phyloP scores from a whole-genome alignment of 306 rosid genomes.

The Fragaria iinumae region DNA sequence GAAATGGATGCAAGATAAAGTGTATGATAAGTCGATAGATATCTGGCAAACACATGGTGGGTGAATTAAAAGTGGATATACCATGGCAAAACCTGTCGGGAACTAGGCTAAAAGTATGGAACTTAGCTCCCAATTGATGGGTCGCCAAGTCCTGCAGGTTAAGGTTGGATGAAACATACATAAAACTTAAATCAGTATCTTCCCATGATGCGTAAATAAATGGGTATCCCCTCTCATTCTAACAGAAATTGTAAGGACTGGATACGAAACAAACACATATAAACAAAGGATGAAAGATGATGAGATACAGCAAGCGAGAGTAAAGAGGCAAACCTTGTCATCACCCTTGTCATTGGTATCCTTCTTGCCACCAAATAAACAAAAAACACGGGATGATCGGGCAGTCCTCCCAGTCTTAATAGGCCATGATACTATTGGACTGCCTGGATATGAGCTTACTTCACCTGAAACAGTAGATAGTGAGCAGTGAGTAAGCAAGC shows the following conservation, averaged over 20 bases:
- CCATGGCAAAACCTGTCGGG: background rate
- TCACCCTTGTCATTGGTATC: constrained; percentile 57
- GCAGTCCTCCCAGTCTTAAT: constrained; percentile 7
- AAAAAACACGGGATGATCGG: constrained; percentile 43
- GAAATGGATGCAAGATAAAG: background rate
- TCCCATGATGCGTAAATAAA: too few relatives aligned
- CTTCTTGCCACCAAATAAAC: constrained; percentile 71
- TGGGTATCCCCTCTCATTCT: too few relatives aligned
- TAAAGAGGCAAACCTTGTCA: constrained; percentile 45
- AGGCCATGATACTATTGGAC: constrained; percentile 22
- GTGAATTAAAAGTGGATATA: background rate
- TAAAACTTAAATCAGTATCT: background rate
- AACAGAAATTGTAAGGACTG: too few relatives aligned
- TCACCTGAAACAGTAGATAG: constrained; percentile 16
- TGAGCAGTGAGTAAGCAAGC: background rate
- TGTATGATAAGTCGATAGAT: background rate
- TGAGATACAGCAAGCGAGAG: too few relatives aligned
- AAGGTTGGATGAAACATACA: background rate
- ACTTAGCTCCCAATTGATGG: background rate
- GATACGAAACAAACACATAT: too few relatives aligned
- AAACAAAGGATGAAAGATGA: too few relatives aligned
- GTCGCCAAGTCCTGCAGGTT: background rate
- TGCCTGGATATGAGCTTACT: background rate
- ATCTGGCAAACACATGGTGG: background rate
- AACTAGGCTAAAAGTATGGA: background rate